Conservation (phyloP, 352 stramenopile genomes). For the Globisporangium splendens region DNA sequence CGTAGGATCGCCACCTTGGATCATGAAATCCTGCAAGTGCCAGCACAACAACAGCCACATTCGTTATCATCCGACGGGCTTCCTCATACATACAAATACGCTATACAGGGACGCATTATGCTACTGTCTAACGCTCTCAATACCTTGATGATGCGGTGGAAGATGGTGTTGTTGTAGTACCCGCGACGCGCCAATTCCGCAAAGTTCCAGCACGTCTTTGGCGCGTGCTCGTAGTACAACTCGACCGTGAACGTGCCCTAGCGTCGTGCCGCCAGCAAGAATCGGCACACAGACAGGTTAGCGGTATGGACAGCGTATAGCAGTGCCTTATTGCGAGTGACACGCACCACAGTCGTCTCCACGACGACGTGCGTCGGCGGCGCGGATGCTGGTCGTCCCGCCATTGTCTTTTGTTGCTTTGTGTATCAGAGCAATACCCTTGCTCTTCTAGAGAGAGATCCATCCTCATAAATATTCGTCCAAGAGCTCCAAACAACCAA, state of each 20-base stretch:
- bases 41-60: neutral
- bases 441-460: constrained; percentile 11
- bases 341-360: constrained; percentile 74
- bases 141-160: constrained; percentile 94
- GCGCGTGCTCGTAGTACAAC: constrained; percentile 92
- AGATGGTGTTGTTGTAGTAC: constrained; percentile 96
- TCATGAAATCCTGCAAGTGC: constrained; percentile 90
- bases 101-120: no score
- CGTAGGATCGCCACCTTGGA: constrained; percentile 95
- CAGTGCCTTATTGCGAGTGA: neutral
- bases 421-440: constrained; percentile 1
- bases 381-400: constrained; percentile 18
- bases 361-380: constrained; percentile 80
- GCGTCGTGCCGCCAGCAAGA: neutral
- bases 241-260: constrained; percentile 91
- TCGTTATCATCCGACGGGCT: neutral
- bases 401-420: constrained; percentile 8
- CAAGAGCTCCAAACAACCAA: neutral
- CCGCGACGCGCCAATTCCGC: constrained; percentile 86
- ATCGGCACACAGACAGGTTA: neutral
- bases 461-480: neutral
- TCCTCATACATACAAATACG: neutral
- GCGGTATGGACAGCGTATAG: no score
- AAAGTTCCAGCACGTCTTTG: constrained; percentile 93
- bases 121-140: no score